Percentiles rank a stretch among this genome's conserved stretches.
Conservation (phyloP, 2,329 filamentous ascomycete species). For the Microdochium bolleyi region DNA sequence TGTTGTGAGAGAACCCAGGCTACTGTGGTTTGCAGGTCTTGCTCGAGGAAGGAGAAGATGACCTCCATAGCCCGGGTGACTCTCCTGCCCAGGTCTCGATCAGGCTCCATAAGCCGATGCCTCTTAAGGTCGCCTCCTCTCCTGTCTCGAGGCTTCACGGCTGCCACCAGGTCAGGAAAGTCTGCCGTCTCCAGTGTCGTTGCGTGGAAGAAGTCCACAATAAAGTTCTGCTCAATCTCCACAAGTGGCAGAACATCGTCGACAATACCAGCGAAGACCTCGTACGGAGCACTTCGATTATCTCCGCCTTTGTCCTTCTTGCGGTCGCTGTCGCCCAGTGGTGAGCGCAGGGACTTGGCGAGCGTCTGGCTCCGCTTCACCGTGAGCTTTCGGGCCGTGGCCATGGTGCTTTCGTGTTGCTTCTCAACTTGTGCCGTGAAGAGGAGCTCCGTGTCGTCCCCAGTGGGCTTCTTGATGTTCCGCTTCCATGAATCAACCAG, state of each 20-base stretch:
- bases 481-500: constrained; percentile 74
- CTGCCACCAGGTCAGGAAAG: constrained; percentile 72
- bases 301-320: constrained; percentile 51
- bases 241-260: constrained; percentile 78
- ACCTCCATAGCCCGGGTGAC: constrained; percentile 85
- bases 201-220: constrained; percentile 94
- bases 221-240: constrained; percentile 91
- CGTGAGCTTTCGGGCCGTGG: constrained; percentile 80
- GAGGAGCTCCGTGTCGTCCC: constrained; percentile 76
- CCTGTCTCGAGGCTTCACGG: constrained; percentile 58
- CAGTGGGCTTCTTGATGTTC: constrained; percentile 64
- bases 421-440: constrained; percentile 82
- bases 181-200: constrained; percentile 76
- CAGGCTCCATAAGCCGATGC: constrained; percentile 77
- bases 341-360: constrained; percentile 63
- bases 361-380: constrained; percentile 90
- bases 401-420: constrained; percentile 67
- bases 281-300: constrained; percentile 64
- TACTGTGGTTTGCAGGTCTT: constrained; percentile 69
- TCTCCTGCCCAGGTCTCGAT: constrained; percentile 75
- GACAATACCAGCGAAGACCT: constrained; percentile 72
- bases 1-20: constrained; percentile 78
- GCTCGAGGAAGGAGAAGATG: constrained; percentile 74
- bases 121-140: constrained; percentile 64
- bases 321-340: constrained; percentile 52